A percentile compares a stretch with the other conserved stretches of the same genome.
These are phyloP conservation scores for Candida glucosophila DNA, from an alignment of 1,139 yeast genomes.

Conservation along the genomic window DNA sequence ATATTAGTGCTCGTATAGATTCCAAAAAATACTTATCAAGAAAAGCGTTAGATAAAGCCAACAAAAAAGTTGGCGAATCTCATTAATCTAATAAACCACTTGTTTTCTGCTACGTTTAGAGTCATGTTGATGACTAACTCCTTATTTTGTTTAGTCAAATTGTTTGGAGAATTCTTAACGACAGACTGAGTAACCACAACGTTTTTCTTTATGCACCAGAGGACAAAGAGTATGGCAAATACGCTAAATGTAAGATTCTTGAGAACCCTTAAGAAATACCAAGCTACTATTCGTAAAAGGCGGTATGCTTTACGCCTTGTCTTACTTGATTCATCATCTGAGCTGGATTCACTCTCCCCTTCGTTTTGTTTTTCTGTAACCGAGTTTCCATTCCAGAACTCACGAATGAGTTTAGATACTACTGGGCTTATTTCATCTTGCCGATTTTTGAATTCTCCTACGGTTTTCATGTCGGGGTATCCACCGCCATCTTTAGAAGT, in stretches of 20 bases:
- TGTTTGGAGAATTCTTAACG: slow-evolving; percentile 22
- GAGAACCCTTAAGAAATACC: slow-evolving; percentile 17
- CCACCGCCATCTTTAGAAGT: slow-evolving; percentile 1
- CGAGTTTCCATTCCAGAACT: slow-evolving; percentile 15
- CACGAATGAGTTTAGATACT: slow-evolving; percentile 31
- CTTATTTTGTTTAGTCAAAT: slow-evolving; percentile 16
- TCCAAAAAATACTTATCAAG: too few relatives aligned
- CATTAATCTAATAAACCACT: slow-evolving; percentile 38
- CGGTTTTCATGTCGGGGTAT: slow-evolving; percentile 7
- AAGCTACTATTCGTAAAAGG: slow-evolving; percentile 22
- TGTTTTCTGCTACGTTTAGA: slow-evolving; percentile 35
- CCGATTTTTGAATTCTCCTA: slow-evolving; percentile 37
- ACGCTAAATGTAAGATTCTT: slow-evolving; percentile 32
- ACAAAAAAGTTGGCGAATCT: slow-evolving; percentile 33
- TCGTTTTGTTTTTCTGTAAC: slow-evolving; percentile 2
- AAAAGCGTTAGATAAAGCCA: slow-evolving; percentile 40
- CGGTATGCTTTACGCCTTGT: slow-evolving; percentile 14
- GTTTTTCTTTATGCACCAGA: slow-evolving; percentile 37
- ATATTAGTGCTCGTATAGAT: too few relatives aligned
- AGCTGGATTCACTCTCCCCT: slow-evolving; percentile 5
- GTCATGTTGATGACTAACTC: slow-evolving; percentile 40
- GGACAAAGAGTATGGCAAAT: slow-evolving; percentile 30
- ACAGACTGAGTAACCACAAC: slow-evolving; percentile 32
- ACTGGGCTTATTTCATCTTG: slow-evolving; percentile 37
- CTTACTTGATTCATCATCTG: slow-evolving; percentile 12